Evolutionary conservation across 345 rosid species (phyloP), one percentile per base, ranked within the genome.

Genomic region (Salix viminalis): DNA sequence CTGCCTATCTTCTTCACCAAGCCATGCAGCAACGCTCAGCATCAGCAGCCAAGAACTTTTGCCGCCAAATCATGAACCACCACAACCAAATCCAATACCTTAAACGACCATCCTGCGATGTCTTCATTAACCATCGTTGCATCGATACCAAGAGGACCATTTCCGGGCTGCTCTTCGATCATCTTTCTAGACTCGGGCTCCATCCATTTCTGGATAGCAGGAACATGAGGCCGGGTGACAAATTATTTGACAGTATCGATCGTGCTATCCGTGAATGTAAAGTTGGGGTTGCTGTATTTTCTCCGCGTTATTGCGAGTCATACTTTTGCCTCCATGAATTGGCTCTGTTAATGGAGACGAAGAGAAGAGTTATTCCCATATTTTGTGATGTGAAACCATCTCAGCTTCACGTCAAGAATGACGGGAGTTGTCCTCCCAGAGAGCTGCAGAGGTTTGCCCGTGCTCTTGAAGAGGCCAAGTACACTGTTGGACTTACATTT

Each of bases 351-450:
- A 89, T 89, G 92, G 93, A 95, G 86, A 74, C 76, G 7, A 88
- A 81, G 81, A 92, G 90, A 78, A 87, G 87, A 66, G 86, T 91
- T 30, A 82, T 95, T 1, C 99, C 97, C 21, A 89, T 95, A 9
- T 95, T 95, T 70, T 92, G 88, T 11, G 92, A 95, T 39, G 88
- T 95, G 16, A 89, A 91, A 75, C 99, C 97, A 3, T 91, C 99
- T 1, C 80, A 90, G 76, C 97, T 95, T 39, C 75, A 28, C 0
- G 87, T 91, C 44, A 71, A 72, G 69, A 85, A 87, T n/a, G 48
- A 87, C 34, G 87, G 85, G 10, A 50, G 69, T 11, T 75, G 87
- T 36, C 62, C 90, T 0, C 34, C 65, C 6, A n/a, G 69, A 37
- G 87, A 93, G 72, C 66, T 89, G 60, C 72, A 71, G 32, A 78